These are phyloP conservation scores for Pichia thaimueangensis DNA, from an alignment of 805 yeast species.

Conservation along the genomic window DNA sequence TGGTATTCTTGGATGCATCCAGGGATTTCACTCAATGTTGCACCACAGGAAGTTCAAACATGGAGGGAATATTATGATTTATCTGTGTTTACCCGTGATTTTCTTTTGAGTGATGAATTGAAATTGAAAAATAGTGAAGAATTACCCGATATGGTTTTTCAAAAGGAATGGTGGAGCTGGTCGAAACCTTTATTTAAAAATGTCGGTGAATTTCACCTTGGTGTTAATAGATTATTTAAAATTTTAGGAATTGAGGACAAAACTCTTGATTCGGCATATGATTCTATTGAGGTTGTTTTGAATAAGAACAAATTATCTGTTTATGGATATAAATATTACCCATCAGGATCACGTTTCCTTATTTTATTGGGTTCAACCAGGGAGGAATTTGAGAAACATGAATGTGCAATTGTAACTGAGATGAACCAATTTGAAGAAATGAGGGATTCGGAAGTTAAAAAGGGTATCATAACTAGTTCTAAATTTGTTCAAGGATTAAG, in stretches of 20 bases:
- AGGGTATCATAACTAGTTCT: neutral
- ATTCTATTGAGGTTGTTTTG: conserved; percentile 7
- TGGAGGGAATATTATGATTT: conserved; percentile 18
- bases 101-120: neutral
- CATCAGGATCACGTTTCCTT: neutral
- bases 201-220: conserved; percentile 3
- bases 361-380: neutral
- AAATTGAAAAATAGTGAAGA: neutral
- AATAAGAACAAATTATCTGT: neutral
- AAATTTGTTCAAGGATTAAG: conserved; percentile 12
- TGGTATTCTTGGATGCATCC: conserved; percentile 1
- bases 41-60: conserved; percentile 25
- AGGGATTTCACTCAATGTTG: conserved; percentile 23
- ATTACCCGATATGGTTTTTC: conserved; percentile 13
- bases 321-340: neutral
- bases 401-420: conserved; percentile 14
- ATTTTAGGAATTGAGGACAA: conserved; percentile 1
- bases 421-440: neutral
- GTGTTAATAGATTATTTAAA: neutral
- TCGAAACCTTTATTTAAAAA: too few relatives aligned
- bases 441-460: neutral
- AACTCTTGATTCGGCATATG: neutral
- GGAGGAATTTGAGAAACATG: neutral
- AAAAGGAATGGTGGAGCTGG: conserved; percentile 25
- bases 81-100: conserved; percentile 9